Evolutionary conservation across 2,329 filamentous ascomycete species (phyloP).

Genomic region (Neopestalotiopsis sp.): DNA sequence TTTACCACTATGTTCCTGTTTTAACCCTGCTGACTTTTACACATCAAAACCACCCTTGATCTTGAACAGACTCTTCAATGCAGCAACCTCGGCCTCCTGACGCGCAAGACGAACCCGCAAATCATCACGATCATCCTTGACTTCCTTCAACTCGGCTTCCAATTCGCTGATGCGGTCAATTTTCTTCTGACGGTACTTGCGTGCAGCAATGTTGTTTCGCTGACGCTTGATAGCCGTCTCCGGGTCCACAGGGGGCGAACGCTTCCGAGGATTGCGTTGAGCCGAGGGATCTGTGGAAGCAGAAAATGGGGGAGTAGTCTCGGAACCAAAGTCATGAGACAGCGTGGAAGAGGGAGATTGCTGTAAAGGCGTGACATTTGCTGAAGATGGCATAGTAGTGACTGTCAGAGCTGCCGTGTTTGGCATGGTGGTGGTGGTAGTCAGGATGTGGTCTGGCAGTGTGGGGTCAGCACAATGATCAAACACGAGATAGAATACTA

Average conservation of each 20-base stretch:
- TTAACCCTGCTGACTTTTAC: conserved; percentile 4
- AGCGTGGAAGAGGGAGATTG: conserved; percentile 13
- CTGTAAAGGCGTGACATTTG: conserved; percentile 14
- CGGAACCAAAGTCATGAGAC: conserved; percentile 18
- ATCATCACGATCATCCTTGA: conserved; percentile 67
- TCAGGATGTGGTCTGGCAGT: conserved; percentile 29
- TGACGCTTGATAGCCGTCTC: conserved; percentile 60
- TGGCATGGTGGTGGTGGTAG: conserved; percentile 19
- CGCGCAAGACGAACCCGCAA: conserved; percentile 66
- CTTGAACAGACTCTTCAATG: conserved; percentile 59
- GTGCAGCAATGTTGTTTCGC: conserved; percentile 73
- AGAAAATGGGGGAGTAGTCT: conserved; percentile 18
- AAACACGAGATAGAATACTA: background rate
- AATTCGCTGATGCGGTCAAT: conserved; percentile 69
- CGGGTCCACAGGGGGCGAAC: conserved; percentile 34
- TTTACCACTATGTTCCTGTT: too few species aligned
- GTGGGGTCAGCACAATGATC: background rate
- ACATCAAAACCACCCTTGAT: conserved; percentile 29
- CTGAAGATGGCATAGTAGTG: conserved; percentile 2
- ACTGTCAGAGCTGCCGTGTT: background rate
- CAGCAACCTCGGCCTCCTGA: conserved; percentile 69
- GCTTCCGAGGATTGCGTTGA: conserved; percentile 27
- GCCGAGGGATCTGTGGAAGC: conserved; percentile 22
- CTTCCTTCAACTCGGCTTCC: conserved; percentile 62
- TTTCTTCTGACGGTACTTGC: conserved; percentile 74